These are phyloP conservation scores for Globisporangium sylvaticum DNA, from an alignment of 352 stramenopile genomes.

Conservation along the genomic window DNA sequence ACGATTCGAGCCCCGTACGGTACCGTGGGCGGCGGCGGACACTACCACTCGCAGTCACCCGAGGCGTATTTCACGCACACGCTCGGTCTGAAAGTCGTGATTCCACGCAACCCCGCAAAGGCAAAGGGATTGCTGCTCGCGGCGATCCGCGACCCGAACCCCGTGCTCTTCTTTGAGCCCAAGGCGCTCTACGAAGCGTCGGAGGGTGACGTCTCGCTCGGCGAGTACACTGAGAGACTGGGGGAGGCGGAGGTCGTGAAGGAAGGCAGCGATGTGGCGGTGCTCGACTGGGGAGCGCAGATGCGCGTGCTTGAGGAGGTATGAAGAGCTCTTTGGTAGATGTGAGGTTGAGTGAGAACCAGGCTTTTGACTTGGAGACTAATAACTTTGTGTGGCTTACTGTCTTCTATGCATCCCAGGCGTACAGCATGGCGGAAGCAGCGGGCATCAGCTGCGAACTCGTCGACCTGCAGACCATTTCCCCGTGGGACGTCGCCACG, in stretches of 20 bases:
- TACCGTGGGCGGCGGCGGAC: conserved; percentile 91
- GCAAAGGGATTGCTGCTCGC: conserved; percentile 96
- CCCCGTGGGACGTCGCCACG: conserved; percentile 95
- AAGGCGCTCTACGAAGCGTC: conserved; percentile 97
- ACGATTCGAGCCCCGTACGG: conserved; percentile 95
- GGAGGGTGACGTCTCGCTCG: conserved; percentile 82
- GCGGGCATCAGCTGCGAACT: conserved; percentile 95
- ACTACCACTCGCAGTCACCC: conserved; percentile 95
- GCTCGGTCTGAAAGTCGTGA: conserved; percentile 96
- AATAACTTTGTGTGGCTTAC: not conserved
- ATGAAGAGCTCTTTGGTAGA: too few species aligned
- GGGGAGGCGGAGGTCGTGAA: too few species aligned
- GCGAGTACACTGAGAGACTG: too few species aligned
- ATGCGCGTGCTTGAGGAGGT: not conserved
- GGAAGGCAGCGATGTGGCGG: too few species aligned
- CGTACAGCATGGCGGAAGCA: conserved; percentile 84
- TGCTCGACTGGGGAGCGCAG: too few species aligned
- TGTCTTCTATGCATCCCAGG: conserved; percentile 52
- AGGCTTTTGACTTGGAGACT: not conserved
- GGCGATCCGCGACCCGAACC: conserved; percentile 95
- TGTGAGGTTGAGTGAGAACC: not conserved
- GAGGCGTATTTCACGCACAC: conserved; percentile 98
- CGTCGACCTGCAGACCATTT: conserved; percentile 97
- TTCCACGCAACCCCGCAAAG: conserved; percentile 91
- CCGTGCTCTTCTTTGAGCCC: conserved; percentile 97